Percentiles rank a stretch among this genome's conserved stretches.
Evolutionary conservation across 2,329 filamentous ascomycete species (phyloP).

Genomic region (Xylaria sp.): DNA sequence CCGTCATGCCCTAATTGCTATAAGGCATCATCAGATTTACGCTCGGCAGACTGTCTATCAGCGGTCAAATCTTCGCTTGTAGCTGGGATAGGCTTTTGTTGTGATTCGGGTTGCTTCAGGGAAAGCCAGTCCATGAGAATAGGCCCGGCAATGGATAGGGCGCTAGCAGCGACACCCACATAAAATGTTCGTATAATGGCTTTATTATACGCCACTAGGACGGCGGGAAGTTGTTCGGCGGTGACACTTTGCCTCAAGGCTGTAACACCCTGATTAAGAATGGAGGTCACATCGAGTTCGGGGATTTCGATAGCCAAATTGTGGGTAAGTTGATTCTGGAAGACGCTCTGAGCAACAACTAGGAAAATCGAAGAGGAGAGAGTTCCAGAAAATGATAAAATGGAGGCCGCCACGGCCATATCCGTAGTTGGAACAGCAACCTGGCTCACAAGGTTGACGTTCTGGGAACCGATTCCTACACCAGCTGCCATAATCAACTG

Average conservation of each 20-base stretch:
- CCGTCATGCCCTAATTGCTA: background rate
- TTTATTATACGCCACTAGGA: background rate
- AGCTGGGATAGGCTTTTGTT: background rate
- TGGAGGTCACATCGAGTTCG: background rate
- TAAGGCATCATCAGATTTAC: background rate
- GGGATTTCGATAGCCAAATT: background rate
- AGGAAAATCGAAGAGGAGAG: conserved; percentile 7
- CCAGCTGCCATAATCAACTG: conserved; percentile 36
- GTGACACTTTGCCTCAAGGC: background rate
- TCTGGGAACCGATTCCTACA: background rate
- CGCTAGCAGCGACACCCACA: background rate
- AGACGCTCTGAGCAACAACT: conserved; percentile 7
- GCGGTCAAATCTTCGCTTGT: background rate
- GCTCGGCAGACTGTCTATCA: background rate
- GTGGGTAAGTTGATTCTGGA: conserved; percentile 1
- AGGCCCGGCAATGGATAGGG: conserved; percentile 1
- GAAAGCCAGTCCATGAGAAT: conserved; percentile 10
- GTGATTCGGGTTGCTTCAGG: background rate
- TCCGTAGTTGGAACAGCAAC: background rate
- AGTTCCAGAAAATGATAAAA: conserved; percentile 5
- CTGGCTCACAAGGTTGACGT: background rate
- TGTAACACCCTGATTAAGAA: background rate
- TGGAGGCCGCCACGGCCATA: conserved; percentile 9
- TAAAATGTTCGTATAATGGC: background rate
- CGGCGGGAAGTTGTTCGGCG: background rate